phyloP scores from a whole-genome alignment of 2,329 filamentous ascomycete species.

The Fusarium nygamai region DNA sequence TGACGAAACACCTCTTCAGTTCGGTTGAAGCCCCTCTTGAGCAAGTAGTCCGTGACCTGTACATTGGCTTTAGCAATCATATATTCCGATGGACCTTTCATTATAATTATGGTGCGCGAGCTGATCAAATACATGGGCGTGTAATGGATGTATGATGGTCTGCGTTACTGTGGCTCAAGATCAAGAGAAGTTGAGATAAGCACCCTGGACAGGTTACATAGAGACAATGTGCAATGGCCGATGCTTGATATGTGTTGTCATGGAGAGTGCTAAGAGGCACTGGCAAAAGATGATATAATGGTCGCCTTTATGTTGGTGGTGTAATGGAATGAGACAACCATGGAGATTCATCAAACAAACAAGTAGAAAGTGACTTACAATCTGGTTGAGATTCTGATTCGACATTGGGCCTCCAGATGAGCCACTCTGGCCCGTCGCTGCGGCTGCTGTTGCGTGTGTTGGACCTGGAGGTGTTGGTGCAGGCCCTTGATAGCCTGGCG shows the following conservation, averaged over 20 bases:
- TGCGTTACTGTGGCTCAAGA: background rate
- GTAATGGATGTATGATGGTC: background rate
- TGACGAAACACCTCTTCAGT: constrained; percentile 93
- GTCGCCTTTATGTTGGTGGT: background rate
- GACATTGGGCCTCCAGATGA: constrained; percentile 64
- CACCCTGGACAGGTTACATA: background rate
- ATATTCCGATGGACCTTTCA: background rate
- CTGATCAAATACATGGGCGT: background rate
- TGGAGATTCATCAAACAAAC: background rate
- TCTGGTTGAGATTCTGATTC: constrained; percentile 93
- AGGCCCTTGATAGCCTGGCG: constrained; percentile 47
- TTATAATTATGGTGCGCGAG: background rate
- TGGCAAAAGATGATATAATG: background rate
- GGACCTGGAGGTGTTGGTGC: constrained; percentile 49
- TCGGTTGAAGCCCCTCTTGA: constrained; percentile 92
- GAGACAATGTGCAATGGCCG: background rate
- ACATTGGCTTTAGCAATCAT: background rate
- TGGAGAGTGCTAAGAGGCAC: background rate
- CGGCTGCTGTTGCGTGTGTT: constrained; percentile 33
- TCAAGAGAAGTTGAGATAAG: background rate
- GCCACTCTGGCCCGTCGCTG: constrained; percentile 46
- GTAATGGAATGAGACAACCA: background rate
- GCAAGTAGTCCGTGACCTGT: constrained; percentile 89
- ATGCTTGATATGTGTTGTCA: background rate
- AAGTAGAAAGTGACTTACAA: constrained; percentile 69